Base-by-base conservation (phyloP, 2,329 filamentous ascomycete species). In the Rhinocladiella similis region DNA sequence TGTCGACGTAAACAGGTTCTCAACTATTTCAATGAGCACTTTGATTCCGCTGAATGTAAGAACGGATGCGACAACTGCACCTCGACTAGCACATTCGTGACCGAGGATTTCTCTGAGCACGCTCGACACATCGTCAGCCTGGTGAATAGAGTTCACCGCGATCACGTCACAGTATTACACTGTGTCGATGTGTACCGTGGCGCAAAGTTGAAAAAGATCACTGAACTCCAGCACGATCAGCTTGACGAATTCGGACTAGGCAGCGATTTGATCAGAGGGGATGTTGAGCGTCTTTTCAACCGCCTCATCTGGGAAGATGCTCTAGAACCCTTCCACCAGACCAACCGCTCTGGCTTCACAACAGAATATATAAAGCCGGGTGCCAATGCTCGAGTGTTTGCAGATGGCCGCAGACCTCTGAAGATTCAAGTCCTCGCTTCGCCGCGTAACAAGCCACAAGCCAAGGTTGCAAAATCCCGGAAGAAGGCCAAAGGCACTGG, bases 1-100 rank as follows among this genome's bases (percentile, higher is more conserved):
- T 99, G 94, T 70, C 87, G 94, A 60, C 83, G 94, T 58, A 87
- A 89, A 1, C 90, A 96, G 71, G 87, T 99, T 14, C 83, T 99
- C 33, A 83, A 83, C n/a, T 99, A 99, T 72, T 99, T 99, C 76
- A 91, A 88, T 55, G 95, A 99, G 72, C 79, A 80, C 1, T 99
- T 97, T 69, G 76, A 83, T 50, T 78, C 80, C 36, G 81, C 83
- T 12, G 81, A 90, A 50, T 99, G 94, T 73, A 78, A 84, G 47
- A 79, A 82, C 49, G 82, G 81, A 1, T 99, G 94, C 72, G 95
- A 99, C 76, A 97, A 96, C 69, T 99, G 94, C 78, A 84, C 81
- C 62, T 89, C 86, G 2, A 85, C 84, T 20, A 78, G 83, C 45
- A 80, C 81, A 3, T 94, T 91, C 66, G 85, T 91, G 65, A 78